Conservation (phyloP, 1,284 basidiomycete species). For the Cystobasidium sp. region DNA sequence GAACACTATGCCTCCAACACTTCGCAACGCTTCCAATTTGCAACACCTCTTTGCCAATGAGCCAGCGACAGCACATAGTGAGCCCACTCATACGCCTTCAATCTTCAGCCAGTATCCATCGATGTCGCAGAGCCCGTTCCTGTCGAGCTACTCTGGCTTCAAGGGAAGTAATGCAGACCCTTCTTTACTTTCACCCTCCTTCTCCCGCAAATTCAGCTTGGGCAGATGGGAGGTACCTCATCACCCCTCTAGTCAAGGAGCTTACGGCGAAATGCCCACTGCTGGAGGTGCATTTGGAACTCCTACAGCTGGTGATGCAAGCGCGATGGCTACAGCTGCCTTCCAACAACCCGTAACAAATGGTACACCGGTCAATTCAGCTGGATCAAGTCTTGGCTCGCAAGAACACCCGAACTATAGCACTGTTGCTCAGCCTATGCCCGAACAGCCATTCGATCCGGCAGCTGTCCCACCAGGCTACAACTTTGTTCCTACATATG, state of each 20-base stretch:
- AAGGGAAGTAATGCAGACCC: constrained; percentile 29
- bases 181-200: constrained; percentile 31
- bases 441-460: constrained; percentile 25
- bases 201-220: constrained; percentile 33
- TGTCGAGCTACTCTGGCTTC: constrained; percentile 23
- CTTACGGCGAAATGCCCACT: not conserved
- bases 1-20: constrained; percentile 6
- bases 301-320: not conserved
- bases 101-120: not conserved
- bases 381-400: constrained; percentile 10
- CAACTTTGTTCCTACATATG: constrained; percentile 29
- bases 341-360: not conserved
- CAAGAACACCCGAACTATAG: constrained; percentile 27
- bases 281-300: not conserved
- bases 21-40: constrained; percentile 16
- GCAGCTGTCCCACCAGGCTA: constrained; percentile 18
- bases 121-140: constrained; percentile 12
- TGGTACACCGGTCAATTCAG: constrained; percentile 9
- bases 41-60: constrained; percentile 15
- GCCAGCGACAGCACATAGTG: not conserved
- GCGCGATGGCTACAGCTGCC: not conserved
- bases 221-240: constrained; percentile 42
- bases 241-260: not conserved
- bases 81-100: not conserved
- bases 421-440: not conserved